phyloP scores from a whole-genome alignment of 2,329 filamentous ascomycete genomes.

The Xylariomycetidae sp. region DNA sequence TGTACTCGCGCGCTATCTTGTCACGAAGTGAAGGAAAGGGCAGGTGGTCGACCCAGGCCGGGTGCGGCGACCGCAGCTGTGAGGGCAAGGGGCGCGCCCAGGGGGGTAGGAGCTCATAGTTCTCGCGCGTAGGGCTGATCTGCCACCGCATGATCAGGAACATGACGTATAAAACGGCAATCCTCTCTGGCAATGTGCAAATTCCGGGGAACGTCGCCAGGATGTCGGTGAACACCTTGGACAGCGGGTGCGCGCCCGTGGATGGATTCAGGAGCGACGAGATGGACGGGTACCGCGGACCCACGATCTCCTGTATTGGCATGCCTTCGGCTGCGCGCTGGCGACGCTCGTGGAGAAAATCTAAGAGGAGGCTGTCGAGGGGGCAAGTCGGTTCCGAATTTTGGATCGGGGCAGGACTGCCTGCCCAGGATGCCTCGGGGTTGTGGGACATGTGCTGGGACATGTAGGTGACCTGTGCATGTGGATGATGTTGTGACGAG shows the following conservation, averaged over 20 bases:
- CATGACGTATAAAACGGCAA: constrained; percentile 80
- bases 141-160: constrained; percentile 85
- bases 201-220: constrained; percentile 79
- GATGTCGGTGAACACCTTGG: constrained; percentile 81
- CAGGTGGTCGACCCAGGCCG: constrained; percentile 77
- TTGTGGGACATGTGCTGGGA: not conserved
- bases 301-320: constrained; percentile 60
- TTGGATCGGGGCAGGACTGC: constrained; percentile 38
- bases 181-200: constrained; percentile 71
- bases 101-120: constrained; percentile 70
- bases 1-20: constrained; percentile 19
- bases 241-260: constrained; percentile 67
- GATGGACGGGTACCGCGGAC: constrained; percentile 75
- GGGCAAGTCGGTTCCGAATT: constrained; percentile 69
- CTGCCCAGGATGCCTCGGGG: constrained; percentile 10
- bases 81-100: constrained; percentile 64
- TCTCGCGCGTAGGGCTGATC: constrained; percentile 72
- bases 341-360: constrained; percentile 68
- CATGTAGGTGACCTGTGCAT: constrained; percentile 6
- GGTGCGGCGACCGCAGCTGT: constrained; percentile 65
- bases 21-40: constrained; percentile 78
- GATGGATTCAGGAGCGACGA: constrained; percentile 72
- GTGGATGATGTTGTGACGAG: constrained; percentile 8
- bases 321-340: constrained; percentile 63
- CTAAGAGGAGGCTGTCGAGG: constrained; percentile 72